These are phyloP conservation scores for Vanderwaltozyma verrucispora DNA, from an alignment of 805 yeast genomes.

Conservation along the genomic window DNA sequence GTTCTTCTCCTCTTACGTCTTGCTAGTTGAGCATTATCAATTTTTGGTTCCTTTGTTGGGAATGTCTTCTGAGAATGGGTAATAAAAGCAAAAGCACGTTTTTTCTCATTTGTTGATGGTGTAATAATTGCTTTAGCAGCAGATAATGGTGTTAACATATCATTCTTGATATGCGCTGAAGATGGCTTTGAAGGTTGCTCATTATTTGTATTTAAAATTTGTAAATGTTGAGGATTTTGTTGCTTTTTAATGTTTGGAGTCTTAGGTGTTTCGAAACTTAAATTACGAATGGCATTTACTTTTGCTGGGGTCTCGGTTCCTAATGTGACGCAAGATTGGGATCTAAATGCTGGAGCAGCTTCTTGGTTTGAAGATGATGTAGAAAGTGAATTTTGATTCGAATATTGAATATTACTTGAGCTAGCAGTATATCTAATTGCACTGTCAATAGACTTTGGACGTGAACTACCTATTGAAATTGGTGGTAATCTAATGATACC, in stretches of 20 bases:
- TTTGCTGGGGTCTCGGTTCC: not conserved
- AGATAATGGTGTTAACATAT: constrained; percentile 25
- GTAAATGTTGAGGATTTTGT: not conserved
- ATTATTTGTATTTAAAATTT: not conserved
- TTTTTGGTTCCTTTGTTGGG: constrained; percentile 69
- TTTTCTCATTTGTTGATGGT: constrained; percentile 25
- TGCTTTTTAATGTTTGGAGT: not conserved
- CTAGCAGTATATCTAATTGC: constrained; percentile 18
- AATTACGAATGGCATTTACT: not conserved
- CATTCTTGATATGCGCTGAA: constrained; percentile 8
- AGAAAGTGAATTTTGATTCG: no score
- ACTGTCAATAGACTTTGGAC: constrained; percentile 20
- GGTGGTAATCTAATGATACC: constrained; percentile 27
- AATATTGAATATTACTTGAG: not conserved
- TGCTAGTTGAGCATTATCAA: constrained; percentile 87
- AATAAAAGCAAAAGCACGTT: constrained; percentile 66
- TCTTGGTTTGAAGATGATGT: no score
- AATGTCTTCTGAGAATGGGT: constrained; percentile 88
- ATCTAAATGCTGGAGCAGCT: no score
- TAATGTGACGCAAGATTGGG: constrained; percentile 52
- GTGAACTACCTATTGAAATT: constrained; percentile 7
- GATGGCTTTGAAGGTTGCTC: not conserved
- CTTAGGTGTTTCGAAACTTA: constrained; percentile 1
- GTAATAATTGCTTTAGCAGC: constrained; percentile 26
- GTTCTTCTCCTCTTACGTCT: constrained; percentile 95